Evolutionary conservation across 257 asterid species (phyloP), one percentile per base, ranked within the genome.

Genomic region (Primulina tabacum): DNA sequence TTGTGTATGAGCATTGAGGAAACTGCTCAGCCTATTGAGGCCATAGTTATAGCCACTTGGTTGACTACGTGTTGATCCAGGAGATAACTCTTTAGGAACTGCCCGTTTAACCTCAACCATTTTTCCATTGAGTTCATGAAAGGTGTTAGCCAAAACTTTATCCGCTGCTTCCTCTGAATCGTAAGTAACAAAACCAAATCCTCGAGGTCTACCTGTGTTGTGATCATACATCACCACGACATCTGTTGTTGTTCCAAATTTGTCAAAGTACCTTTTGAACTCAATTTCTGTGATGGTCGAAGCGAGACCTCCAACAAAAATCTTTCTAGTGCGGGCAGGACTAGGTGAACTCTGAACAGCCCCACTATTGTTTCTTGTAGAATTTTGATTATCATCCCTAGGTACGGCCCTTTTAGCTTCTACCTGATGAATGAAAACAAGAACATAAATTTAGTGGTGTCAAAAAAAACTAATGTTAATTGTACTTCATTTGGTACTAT

Each of bases 401-500:
- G 98, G 98, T 69, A 92, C 96, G 75, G 96, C 98, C 80, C 86
- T 92, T 81, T 89, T 89, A 68, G 96, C 95, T 75, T 92, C 98
- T 77, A 92, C 98, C 98, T 92, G 82, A 76, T 59, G 61, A 75
- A 76, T 29, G 43, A 68, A 58, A 71, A 26, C 59, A 53, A 65
- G 18, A 17, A 47, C 37, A 56, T 29, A 71, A 28, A 24, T 60
- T 32, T n/a, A 35, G 24, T 34, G 35, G 60, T 50, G 29, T n/a
- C 40, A 40, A 10, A 24, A n/a, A 17, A 24, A 33, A 3, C 55
- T 43, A 16, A 16, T 50, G 18, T 50, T 50, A 16, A 12, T 43
- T 50, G 57, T 17, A 16, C 57, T 50, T 17, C 20, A 50, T 17
- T 43, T 17, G 7, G 8, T 14, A 5, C 3, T 50, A 50, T 17